Conservation (phyloP, 495 filamentous ascomycete species). For the Penicillium ochrochloron region DNA sequence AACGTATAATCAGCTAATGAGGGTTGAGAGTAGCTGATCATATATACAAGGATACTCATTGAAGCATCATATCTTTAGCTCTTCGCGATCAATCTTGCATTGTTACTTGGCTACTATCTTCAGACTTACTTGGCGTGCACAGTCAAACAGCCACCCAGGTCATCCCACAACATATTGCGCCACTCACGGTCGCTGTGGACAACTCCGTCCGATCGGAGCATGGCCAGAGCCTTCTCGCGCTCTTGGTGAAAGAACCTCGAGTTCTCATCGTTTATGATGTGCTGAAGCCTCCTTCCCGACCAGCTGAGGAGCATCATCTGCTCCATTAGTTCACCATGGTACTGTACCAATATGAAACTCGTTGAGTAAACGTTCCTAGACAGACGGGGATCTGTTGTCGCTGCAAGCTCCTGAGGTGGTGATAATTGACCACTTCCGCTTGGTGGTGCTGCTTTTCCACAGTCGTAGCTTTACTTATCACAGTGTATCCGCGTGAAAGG, state of each 20-base stretch:
- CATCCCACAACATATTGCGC: constrained; percentile 12
- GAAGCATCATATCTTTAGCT: too few relatives aligned
- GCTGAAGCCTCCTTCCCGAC: constrained; percentile 31
- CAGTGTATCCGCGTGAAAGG: constrained; percentile 33
- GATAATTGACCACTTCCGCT: constrained; percentile 34
- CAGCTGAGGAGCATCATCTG: constrained; percentile 34
- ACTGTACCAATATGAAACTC: constrained; percentile 35
- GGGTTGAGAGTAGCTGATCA: too few relatives aligned
- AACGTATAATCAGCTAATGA: too few relatives aligned
- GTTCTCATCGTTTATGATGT: constrained; percentile 27
- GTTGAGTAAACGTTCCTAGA: constrained; percentile 28
- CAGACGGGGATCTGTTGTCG: constrained; percentile 31
- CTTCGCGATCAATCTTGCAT: too few relatives aligned
- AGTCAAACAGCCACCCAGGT: constrained; percentile 13
- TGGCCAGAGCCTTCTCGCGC: constrained; percentile 18
- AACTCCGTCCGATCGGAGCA: constrained; percentile 21
- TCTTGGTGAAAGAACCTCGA: constrained; percentile 24
- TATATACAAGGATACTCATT: too few relatives aligned
- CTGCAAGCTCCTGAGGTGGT: constrained; percentile 25
- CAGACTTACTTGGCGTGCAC: too few relatives aligned
- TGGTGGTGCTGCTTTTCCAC: constrained; percentile 30
- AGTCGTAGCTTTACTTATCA: constrained; percentile 36
- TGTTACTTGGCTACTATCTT: too few relatives aligned
- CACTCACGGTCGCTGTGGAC: constrained; percentile 25
- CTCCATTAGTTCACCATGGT: constrained; percentile 32